Evolutionary conservation across 1,139 yeast genomes (phyloP).

Genomic region (Yamadazyma mexicana): DNA sequence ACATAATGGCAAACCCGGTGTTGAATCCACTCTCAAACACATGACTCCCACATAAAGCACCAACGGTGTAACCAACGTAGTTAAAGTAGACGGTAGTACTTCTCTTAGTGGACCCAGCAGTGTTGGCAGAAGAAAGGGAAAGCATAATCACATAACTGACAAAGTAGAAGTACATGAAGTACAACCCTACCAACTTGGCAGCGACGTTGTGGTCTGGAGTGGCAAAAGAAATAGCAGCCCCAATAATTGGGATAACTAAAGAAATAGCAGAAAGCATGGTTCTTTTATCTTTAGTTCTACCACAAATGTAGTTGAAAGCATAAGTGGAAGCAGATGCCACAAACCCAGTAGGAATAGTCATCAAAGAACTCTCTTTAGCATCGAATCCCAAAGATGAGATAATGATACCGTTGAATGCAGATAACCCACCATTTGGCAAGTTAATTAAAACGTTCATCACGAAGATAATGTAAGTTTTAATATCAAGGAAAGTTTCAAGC

Average conservation of each 20-base stretch:
- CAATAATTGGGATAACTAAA: constrained; percentile 20
- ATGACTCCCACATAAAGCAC: constrained; percentile 33
- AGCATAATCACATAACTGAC: constrained; percentile 26
- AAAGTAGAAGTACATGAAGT: constrained; percentile 24
- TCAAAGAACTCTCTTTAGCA: constrained; percentile 22
- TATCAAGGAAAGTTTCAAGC: constrained; percentile 25
- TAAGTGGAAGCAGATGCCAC: constrained; percentile 21
- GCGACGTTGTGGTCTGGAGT: constrained; percentile 18
- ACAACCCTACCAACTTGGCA: constrained; percentile 22
- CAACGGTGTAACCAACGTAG: constrained; percentile 26
- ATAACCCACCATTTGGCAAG: constrained; percentile 43
- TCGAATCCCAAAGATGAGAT: constrained; percentile 20
- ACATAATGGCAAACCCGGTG: constrained; percentile 25
- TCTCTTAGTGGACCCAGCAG: constrained; percentile 28
- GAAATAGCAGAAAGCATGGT: constrained; percentile 17
- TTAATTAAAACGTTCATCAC: constrained; percentile 34
- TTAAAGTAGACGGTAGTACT: constrained; percentile 19
- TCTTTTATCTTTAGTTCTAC: constrained; percentile 18
- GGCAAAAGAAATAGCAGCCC: constrained; percentile 19
- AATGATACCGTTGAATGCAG: constrained; percentile 32
- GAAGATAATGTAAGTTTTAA: constrained; percentile 25
- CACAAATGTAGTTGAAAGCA: constrained; percentile 18
- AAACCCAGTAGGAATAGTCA: constrained; percentile 26
- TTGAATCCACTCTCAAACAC: constrained; percentile 23
- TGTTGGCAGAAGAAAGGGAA: constrained; percentile 27